Conservation (phyloP, 1,284 basidiomycete genomes). For the Wolfiporia cocos region DNA sequence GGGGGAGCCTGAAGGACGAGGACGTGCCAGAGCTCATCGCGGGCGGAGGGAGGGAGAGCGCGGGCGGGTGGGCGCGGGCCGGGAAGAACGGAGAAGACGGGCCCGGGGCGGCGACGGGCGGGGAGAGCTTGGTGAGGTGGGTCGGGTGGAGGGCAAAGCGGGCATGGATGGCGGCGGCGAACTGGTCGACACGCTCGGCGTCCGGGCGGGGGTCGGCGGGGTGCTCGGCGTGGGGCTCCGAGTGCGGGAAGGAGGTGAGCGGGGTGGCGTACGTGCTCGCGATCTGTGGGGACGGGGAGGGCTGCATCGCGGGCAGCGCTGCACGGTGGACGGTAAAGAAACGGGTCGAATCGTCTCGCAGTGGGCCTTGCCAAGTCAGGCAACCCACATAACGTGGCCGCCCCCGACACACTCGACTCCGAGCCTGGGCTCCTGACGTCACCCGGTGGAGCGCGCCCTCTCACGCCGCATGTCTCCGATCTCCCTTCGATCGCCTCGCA, state of each 20-base stretch:
- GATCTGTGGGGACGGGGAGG: background rate
- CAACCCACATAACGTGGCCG: too few species aligned
- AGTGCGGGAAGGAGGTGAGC: background rate
- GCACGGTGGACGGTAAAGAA: background rate
- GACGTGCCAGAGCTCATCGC: too few species aligned
- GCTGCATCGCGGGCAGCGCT: background rate
- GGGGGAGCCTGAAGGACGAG: too few species aligned
- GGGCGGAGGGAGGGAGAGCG: background rate
- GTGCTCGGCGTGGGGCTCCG: slow-evolving; percentile 1
- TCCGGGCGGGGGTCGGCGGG: background rate
- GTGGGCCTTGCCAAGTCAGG: too few species aligned
- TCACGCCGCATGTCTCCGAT: too few species aligned
- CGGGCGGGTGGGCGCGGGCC: background rate
- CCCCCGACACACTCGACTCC: too few species aligned
- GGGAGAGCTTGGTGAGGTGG: background rate
- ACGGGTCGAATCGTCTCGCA: background rate
- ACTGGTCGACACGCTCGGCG: background rate
- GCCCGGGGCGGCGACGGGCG: background rate
- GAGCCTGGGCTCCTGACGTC: too few species aligned
- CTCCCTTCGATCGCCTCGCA: too few species aligned
- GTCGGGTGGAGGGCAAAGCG: slow-evolving; percentile 2
- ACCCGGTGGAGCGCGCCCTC: too few species aligned
- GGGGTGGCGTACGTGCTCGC: background rate
- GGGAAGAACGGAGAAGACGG: background rate
- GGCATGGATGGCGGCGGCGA: slow-evolving; percentile 6